These are phyloP conservation scores for Naganishia friedmannii DNA, from an alignment of 768 basidiomycete species.

Conservation along the genomic window DNA sequence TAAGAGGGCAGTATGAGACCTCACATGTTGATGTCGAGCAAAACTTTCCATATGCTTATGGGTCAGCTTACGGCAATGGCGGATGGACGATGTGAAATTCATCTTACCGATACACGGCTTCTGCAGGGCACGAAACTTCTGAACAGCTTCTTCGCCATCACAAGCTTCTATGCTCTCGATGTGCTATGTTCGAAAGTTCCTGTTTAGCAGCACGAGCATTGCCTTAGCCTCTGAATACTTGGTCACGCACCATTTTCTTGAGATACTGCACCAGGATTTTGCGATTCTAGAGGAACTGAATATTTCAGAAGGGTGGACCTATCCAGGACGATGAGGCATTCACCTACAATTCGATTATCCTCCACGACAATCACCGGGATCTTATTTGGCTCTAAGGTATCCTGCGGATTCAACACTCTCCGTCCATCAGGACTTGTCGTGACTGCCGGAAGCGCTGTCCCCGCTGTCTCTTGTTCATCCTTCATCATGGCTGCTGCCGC, in stretches of 20 bases:
- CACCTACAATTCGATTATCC: constrained; percentile 44
- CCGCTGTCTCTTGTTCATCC: constrained; percentile 1
- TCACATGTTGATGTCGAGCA: constrained; percentile 50
- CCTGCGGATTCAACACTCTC: not conserved
- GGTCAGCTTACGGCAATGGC: no score
- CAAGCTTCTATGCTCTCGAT: constrained; percentile 41
- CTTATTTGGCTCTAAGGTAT: not conserved
- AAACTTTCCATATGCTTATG: no score
- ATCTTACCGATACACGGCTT: constrained; percentile 34
- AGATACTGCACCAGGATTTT: constrained; percentile 23
- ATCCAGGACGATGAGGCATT: constrained; percentile 34
- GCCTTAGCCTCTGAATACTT: no score
- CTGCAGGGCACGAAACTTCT: constrained; percentile 35
- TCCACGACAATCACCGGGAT: constrained; percentile 44
- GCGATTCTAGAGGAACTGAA: not conserved
- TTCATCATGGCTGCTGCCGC: not conserved
- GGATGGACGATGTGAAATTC: not conserved
- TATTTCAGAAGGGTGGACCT: not conserved
- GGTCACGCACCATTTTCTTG: constrained; percentile 19
- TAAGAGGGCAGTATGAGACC: not conserved
- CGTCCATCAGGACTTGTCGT: not conserved
- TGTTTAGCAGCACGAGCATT: no score
- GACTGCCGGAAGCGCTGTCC: constrained; percentile 1
- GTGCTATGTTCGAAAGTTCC: constrained; percentile 27
- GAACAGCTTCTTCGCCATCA: constrained; percentile 43